A percentile compares a stretch with the other conserved stretches of the same genome.
Evolutionary conservation across 306 rosid genomes (phyloP).

Genomic region (Begonia peltatifolia): DNA sequence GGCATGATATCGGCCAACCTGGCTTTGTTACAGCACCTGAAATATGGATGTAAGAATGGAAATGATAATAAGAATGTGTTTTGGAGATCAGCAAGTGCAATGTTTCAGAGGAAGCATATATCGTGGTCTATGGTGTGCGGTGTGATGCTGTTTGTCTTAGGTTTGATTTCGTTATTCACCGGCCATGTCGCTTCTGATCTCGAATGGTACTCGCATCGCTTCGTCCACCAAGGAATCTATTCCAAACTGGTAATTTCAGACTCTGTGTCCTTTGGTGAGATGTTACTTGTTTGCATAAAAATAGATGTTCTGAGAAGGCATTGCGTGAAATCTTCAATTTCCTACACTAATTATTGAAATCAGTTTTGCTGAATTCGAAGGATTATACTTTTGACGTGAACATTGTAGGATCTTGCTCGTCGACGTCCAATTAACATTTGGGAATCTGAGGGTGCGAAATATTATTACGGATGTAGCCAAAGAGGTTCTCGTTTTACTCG

Average conservation of each 20-base stretch:
- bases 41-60: conserved; percentile 11
- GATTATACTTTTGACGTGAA: conserved; percentile 5
- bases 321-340: not conserved
- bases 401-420: conserved; percentile 39
- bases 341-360: not conserved
- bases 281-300: not conserved
- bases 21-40: conserved; percentile 43
- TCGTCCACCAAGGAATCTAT: conserved; percentile 40
- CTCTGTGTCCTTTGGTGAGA: not conserved
- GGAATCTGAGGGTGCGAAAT: conserved; percentile 67
- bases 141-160: conserved; percentile 71
- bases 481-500: conserved; percentile 54
- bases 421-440: conserved; percentile 60
- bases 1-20: conserved; percentile 48
- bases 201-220: conserved; percentile 86
- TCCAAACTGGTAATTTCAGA: conserved; percentile 26
- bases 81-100: conserved; percentile 33
- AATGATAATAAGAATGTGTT: conserved; percentile 18
- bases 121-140: conserved; percentile 75
- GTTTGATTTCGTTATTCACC: conserved; percentile 75
- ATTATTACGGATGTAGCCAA: conserved; percentile 67
- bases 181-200: conserved; percentile 91
- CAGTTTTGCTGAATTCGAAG: not conserved
- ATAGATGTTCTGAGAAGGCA: not conserved
- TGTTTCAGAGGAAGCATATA: conserved; percentile 30